Conservation (phyloP, 225 moss, liverwort and hornwort species). For the Polytrichum formosum region DNA sequence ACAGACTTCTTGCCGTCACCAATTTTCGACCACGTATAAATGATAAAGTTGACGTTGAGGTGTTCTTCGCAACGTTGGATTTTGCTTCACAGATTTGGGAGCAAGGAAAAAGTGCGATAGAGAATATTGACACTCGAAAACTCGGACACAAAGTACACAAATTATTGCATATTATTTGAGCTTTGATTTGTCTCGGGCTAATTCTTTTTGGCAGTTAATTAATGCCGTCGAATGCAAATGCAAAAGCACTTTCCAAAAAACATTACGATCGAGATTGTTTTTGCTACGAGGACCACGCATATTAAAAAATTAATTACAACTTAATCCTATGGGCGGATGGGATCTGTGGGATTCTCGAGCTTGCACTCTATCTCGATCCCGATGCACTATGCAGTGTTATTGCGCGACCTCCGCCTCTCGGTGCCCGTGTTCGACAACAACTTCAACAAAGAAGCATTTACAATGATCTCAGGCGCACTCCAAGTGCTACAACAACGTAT, state of each 20-base stretch:
- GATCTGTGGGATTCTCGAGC: constrained; percentile 15
- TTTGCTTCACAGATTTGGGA: no score
- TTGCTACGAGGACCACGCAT: no score
- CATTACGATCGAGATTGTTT: background rate
- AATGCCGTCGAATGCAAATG: background rate
- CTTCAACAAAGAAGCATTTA: constrained; percentile 32
- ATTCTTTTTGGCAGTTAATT: background rate
- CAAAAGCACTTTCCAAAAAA: background rate
- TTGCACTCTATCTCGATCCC: constrained; percentile 31
- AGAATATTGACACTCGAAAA: no score
- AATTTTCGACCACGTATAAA: no score
- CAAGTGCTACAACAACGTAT: constrained; percentile 45
- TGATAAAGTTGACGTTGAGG: no score
- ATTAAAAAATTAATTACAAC: no score
- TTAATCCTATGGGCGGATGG: constrained; percentile 3
- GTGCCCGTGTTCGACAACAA: constrained; percentile 42
- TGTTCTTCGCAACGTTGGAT: no score
- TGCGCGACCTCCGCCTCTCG: constrained; percentile 36
- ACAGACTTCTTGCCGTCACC: no score
- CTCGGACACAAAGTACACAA: background rate
- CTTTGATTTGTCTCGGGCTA: background rate
- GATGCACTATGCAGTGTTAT: constrained; percentile 43
- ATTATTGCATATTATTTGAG: background rate
- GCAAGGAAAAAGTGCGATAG: no score
- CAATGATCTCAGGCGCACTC: constrained; percentile 37